phyloP scores from a whole-genome alignment of 1,139 yeast genomes.

The Hyphopichia pseudoburtonii region DNA sequence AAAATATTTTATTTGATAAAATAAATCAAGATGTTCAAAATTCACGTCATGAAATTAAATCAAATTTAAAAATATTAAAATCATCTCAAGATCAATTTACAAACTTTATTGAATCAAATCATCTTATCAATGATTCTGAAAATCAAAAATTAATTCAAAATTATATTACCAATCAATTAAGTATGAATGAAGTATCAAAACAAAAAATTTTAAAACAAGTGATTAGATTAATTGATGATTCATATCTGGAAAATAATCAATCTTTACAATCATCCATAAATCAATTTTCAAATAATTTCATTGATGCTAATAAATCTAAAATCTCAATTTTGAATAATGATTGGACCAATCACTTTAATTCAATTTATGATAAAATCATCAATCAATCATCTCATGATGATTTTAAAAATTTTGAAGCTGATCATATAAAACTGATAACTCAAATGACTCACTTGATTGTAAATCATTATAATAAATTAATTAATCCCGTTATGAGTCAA shows the following conservation, averaged over 20 bases:
- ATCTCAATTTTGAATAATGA: not conserved
- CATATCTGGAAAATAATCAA: constrained; percentile 3
- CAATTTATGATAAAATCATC: not conserved
- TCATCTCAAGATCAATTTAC: constrained; percentile 15
- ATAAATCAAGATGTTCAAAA: constrained; percentile 4
- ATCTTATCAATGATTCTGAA: constrained; percentile 1
- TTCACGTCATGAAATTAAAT: not conserved
- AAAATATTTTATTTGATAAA: constrained; percentile 3
- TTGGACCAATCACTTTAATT: not conserved
- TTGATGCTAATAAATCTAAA: constrained; percentile 1
- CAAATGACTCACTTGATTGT: not conserved
- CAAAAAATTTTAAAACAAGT: constrained; percentile 5
- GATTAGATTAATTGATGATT: constrained; percentile 3
- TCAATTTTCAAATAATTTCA: not conserved
- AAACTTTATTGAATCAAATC: constrained; percentile 3
- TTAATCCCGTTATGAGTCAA: not conserved
- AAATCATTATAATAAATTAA: not conserved
- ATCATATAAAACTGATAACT: not conserved
- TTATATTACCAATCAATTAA: constrained; percentile 1
- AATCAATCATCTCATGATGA: not conserved
- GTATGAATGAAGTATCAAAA: constrained; percentile 1
- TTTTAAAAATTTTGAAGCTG: not conserved
- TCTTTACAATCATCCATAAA: not conserved
- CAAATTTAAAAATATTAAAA: constrained; percentile 12
- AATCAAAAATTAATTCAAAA: constrained; percentile 1